phyloP scores from a whole-genome alignment of 768 basidiomycete genomes.

The Lactifluus volemus region DNA sequence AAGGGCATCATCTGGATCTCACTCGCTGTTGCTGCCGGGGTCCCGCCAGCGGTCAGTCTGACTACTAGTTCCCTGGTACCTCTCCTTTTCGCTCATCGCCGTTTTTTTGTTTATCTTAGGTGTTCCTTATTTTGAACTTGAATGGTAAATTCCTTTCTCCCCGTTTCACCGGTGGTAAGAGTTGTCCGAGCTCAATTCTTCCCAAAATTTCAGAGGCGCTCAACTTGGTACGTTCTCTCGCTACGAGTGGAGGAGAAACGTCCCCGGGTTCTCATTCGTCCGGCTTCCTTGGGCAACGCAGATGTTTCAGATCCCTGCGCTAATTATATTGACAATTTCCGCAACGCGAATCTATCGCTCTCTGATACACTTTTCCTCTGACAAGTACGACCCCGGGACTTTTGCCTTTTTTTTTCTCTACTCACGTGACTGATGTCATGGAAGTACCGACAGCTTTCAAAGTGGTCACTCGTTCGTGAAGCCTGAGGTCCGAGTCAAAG shows the following conservation, averaged over 20 bases:
- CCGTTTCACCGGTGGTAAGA: no score
- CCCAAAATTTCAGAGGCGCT: not conserved
- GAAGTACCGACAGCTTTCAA: not conserved
- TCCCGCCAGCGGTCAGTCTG: not conserved
- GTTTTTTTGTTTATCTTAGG: not conserved
- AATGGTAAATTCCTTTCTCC: not conserved
- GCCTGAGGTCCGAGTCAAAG: not conserved
- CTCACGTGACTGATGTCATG: not conserved
- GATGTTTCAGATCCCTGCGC: not conserved
- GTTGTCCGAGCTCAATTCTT: not conserved
- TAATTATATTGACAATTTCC: not conserved
- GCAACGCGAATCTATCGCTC: constrained; percentile 9
- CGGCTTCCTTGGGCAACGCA: not conserved
- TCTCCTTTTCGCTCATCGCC: not conserved
- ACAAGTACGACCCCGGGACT: not conserved
- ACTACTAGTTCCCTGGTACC: not conserved
- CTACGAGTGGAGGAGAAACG: not conserved
- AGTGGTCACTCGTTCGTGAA: not conserved
- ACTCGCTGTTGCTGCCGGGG: not conserved
- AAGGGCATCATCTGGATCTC: constrained; percentile 2
- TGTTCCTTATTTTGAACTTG: constrained; percentile 1
- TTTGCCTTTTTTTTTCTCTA: not conserved
- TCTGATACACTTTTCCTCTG: not conserved
- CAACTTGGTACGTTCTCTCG: not conserved
- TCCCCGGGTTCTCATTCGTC: not conserved